Conservation (phyloP, 768 basidiomycete genomes). For the Dioszegia aurantiaca region DNA sequence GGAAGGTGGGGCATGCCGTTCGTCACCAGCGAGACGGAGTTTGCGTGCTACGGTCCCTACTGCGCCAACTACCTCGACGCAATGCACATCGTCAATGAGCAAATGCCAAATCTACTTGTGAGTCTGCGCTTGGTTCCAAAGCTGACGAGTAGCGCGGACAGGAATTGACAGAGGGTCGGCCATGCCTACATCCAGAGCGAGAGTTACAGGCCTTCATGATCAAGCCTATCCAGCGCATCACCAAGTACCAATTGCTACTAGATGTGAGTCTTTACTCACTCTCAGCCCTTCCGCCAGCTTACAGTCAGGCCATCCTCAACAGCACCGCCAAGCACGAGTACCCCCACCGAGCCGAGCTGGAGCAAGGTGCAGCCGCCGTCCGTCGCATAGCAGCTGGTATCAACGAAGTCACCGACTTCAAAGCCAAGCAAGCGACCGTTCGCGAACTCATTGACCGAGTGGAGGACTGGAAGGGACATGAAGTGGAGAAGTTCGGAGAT, state of each 20-base stretch:
- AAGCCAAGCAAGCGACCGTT: slow-evolving; percentile 84
- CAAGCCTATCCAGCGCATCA: slow-evolving; percentile 96
- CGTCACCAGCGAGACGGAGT: slow-evolving; percentile 79
- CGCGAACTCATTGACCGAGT: slow-evolving; percentile 79
- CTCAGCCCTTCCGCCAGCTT: slow-evolving; percentile 9
- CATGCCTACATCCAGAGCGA: slow-evolving; percentile 46
- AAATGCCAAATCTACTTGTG: slow-evolving; percentile 81
- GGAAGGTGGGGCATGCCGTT: slow-evolving; percentile 52
- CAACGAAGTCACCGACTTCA: slow-evolving; percentile 91
- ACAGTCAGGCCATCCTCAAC: slow-evolving; percentile 36
- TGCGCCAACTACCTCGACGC: slow-evolving; percentile 92
- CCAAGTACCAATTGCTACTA: slow-evolving; percentile 94
- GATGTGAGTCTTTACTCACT: slow-evolving; percentile 61
- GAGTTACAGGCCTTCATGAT: slow-evolving; percentile 95
- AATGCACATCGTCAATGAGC: slow-evolving; percentile 74
- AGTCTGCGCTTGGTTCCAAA: slow-evolving; percentile 49
- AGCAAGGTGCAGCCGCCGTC: slow-evolving; percentile 75
- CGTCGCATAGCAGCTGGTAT: slow-evolving; percentile 93
- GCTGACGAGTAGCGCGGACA: slow-evolving; percentile 37
- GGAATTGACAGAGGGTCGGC: slow-evolving; percentile 27
- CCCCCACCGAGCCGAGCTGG: slow-evolving; percentile 64
- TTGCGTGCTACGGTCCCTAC: slow-evolving; percentile 93
- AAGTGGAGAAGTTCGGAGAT: slow-evolving; percentile 87
- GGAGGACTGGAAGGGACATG: slow-evolving; percentile 99
- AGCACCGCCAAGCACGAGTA: slow-evolving; percentile 46